phyloP scores from a whole-genome alignment of 306 rosid genomes.

The Vachellia pachyceras region DNA sequence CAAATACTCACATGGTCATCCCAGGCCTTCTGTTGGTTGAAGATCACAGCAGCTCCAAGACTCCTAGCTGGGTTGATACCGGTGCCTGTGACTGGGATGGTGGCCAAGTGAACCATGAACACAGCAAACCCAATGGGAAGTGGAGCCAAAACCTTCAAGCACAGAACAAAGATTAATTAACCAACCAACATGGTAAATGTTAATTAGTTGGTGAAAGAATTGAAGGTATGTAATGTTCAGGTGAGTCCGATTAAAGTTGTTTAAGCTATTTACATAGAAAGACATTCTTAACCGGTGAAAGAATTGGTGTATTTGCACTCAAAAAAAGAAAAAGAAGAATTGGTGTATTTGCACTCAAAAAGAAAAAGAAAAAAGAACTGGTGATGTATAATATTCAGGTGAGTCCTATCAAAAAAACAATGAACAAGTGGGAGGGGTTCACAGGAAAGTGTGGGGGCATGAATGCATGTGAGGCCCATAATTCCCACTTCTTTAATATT shows the following conservation, averaged over 20 bases:
- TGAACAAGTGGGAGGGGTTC: constrained; percentile 37
- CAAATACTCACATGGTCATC: constrained; percentile 71
- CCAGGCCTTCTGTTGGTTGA: constrained; percentile 63
- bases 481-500: constrained; percentile 15
- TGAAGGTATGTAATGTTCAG: too few relatives aligned
- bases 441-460: constrained; percentile 36
- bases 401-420: neutral
- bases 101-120: constrained; percentile 96
- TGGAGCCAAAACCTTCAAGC: constrained; percentile 86
- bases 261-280: too few relatives aligned
- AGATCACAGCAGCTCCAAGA: constrained; percentile 85
- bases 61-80: constrained; percentile 98
- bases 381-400: too few relatives aligned
- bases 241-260: too few relatives aligned
- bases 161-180: constrained; percentile 27
- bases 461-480: constrained; percentile 49
- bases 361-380: too few relatives aligned
- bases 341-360: too few relatives aligned
- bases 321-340: too few relatives aligned
- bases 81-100: constrained; percentile 90
- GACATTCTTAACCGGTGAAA: too few relatives aligned
- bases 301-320: too few relatives aligned
- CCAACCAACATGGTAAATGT: constrained; percentile 13
- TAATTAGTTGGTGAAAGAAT: neutral
- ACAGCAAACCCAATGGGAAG: constrained; percentile 98